Evolutionary conservation across 2,329 filamentous ascomycete species (phyloP), one percentile per base, ranked within the genome.

Genomic region (Hymenoscyphus albidus): DNA sequence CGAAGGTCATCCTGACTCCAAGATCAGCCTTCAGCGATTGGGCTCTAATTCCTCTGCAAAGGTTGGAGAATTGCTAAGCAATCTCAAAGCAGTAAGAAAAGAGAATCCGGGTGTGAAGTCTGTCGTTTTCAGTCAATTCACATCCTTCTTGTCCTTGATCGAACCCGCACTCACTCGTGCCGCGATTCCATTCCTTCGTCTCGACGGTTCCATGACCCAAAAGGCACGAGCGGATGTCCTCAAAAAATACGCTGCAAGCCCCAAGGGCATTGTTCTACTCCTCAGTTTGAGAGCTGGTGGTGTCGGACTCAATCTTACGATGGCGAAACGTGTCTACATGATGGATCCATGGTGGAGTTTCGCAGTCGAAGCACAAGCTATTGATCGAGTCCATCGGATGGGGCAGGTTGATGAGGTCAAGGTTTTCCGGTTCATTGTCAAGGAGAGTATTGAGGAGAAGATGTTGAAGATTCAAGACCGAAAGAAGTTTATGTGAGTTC

Each of bases 341-440:
- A 98, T 99, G 95, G 95, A 99, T 77, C 95, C 95, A 0, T 99
- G 95, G 95, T 99, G 95, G 95, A 96, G 91, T 74, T 99, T 94
- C 77, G 93, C 95, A 0, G 89, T 98, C 13, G 95, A 99, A 78
- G 92, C 93, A 5, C 95, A 99, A 78, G 95, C 95, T 9, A 98
- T 99, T 73, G 95, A 99, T 79, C 91, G 95, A 1, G 93, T 99
- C 40, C 95, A 99, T 80, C 87, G 95, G 9, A 97, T 99, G 91
- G 95, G 95, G 0, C 95, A 99, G 77, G 88, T 90, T 59, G 84
- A 87, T 16, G 91, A 94, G 72, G 95, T 99, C 1, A 86, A 87
- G 63, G 93, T 99, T 0, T 89, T 89, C 70, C 82, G 95, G 35
- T 98, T 98, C 74, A 90, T 99, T 64, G 91, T 96, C 0, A 89